A percentile compares a stretch with the other conserved stretches of the same genome.
These are phyloP conservation scores for Lagenaria siceraria DNA, from an alignment of 306 rosid genomes.

Conservation along the genomic window DNA sequence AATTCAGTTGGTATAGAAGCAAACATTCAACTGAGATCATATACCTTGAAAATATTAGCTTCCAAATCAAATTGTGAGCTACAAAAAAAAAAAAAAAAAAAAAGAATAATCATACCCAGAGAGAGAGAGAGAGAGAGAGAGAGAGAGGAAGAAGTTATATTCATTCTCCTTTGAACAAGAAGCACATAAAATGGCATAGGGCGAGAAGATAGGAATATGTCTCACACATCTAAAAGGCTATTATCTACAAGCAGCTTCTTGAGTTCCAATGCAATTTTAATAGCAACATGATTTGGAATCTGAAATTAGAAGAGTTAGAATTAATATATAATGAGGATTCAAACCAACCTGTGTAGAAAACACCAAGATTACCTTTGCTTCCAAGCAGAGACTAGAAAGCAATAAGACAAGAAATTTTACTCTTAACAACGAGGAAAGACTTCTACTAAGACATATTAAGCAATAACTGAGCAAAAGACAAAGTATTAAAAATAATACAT, in stretches of 20 bases:
- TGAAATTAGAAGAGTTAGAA: constrained; percentile 33
- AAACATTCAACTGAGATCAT: constrained; percentile 2
- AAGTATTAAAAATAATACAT: not conserved
- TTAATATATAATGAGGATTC: not conserved
- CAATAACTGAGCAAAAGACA: not conserved
- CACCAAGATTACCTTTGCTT: not conserved
- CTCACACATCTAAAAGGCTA: constrained; percentile 93
- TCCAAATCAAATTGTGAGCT: constrained; percentile 91
- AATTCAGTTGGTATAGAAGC: not conserved
- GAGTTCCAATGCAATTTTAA: constrained; percentile 79
- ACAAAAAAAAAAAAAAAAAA: not conserved
- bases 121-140: too few species aligned
- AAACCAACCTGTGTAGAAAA: not conserved
- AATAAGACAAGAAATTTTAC: not conserved
- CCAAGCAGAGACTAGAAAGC: not conserved
- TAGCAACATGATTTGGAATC: constrained; percentile 94
- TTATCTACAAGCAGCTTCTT: constrained; percentile 94
- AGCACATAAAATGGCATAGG: not conserved
- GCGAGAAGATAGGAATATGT: constrained; percentile 6
- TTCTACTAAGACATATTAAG: not conserved
- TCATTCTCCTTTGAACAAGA: not conserved
- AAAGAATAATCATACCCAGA: too few species aligned
- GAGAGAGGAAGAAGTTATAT: not conserved
- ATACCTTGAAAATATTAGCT: constrained; percentile 79
- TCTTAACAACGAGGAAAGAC: not conserved